Evolutionary conservation across 257 asterid genomes (phyloP).

Genomic region (Scutellaria barbata): DNA sequence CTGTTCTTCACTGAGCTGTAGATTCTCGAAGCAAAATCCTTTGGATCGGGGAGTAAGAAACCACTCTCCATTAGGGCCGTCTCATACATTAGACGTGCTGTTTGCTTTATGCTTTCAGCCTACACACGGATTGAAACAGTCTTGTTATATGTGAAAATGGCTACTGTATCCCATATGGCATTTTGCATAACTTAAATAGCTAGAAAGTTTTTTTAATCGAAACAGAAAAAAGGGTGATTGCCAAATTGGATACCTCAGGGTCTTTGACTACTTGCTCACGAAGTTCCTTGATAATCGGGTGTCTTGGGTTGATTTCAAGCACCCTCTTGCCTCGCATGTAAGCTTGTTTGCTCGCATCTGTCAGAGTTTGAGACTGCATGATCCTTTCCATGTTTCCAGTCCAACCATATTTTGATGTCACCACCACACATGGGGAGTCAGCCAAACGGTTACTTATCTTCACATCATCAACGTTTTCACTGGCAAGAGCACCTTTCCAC

Average conservation of each 20-base stretch:
- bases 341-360: constrained; percentile 83
- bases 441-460: constrained; percentile 92
- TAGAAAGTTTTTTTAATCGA: not conserved
- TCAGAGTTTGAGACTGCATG: constrained; percentile 91
- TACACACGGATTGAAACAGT: constrained; percentile 12
- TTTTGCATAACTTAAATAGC: not conserved
- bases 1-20: constrained; percentile 75
- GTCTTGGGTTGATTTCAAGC: constrained; percentile 88
- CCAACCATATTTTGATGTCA: constrained; percentile 92
- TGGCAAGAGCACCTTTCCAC: constrained; percentile 88
- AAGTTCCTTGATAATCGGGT: constrained; percentile 89
- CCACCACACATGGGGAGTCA: constrained; percentile 89
- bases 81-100: constrained; percentile 82
- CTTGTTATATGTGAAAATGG: not conserved
- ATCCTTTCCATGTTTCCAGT: constrained; percentile 94
- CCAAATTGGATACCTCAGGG: constrained; percentile 57
- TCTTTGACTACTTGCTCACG: constrained; percentile 70
- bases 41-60: constrained; percentile 67
- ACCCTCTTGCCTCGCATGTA: constrained; percentile 97
- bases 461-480: constrained; percentile 86
- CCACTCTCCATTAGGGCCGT: constrained; percentile 99
- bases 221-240: not conserved
- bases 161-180: no score
- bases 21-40: constrained; percentile 77
- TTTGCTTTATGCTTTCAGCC: constrained; percentile 71